A percentile compares a stretch with the other conserved stretches of the same genome.
Evolutionary conservation across 2,329 filamentous ascomycete species (phyloP).

Genomic region (Alternaria incomplexa): DNA sequence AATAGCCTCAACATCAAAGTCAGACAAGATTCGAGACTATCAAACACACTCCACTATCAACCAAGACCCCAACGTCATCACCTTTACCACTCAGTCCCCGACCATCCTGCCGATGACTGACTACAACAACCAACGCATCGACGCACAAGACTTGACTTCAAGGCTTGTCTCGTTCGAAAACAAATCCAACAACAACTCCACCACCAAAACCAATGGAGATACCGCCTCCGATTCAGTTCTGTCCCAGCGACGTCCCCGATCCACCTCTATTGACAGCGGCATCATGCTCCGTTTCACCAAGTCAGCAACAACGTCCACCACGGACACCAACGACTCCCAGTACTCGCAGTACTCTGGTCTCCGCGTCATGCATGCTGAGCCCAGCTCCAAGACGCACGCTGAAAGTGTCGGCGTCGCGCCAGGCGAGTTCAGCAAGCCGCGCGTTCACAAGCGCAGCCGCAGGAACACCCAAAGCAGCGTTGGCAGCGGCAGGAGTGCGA

Average conservation of each 20-base stretch:
- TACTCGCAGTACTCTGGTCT: slow-evolving; percentile 16
- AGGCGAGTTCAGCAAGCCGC: slow-evolving; percentile 40
- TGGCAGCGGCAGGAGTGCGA: slow-evolving; percentile 7
- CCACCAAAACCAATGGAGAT: slow-evolving; percentile 19
- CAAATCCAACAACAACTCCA: neutral
- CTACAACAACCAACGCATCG: slow-evolving; percentile 29
- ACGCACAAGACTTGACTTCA: slow-evolving; percentile 32
- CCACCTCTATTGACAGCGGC: slow-evolving; percentile 37
- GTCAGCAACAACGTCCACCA: slow-evolving; percentile 35
- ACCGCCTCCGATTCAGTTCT: slow-evolving; percentile 21
- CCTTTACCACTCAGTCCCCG: slow-evolving; percentile 6
- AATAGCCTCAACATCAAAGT: neutral
- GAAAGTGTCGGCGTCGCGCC: slow-evolving; percentile 27
- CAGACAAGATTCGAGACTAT: neutral
- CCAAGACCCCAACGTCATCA: slow-evolving; percentile 6
- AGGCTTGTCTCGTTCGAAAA: slow-evolving; percentile 24
- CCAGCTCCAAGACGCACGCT: slow-evolving; percentile 17
- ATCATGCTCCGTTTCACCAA: slow-evolving; percentile 30
- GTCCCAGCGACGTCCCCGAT: slow-evolving; percentile 28
- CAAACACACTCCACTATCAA: neutral
- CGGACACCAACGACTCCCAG: slow-evolving; percentile 13
- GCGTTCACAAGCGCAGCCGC: slow-evolving; percentile 21
- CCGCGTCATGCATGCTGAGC: slow-evolving; percentile 15
- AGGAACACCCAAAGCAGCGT: slow-evolving; percentile 23
- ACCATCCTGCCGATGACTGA: slow-evolving; percentile 39